phyloP scores from a whole-genome alignment of 306 rosid genomes.

The Acmispon strigosus region DNA sequence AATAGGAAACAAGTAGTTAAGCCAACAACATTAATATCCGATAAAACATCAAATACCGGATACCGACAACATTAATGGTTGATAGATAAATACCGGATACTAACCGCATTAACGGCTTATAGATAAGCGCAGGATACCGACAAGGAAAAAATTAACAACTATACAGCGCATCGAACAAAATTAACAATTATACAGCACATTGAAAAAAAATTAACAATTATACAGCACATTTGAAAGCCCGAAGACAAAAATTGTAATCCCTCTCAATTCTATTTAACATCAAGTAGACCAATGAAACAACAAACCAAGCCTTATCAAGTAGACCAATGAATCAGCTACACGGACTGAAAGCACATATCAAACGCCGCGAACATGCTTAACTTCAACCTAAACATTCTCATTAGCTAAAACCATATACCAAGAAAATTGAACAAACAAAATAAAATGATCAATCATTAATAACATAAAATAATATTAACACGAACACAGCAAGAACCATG shows the following conservation, averaged over 20 bases:
- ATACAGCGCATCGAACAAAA: too few relatives aligned
- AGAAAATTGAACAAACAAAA: neutral
- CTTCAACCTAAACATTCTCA: neutral
- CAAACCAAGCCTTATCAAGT: neutral
- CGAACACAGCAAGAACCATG: neutral
- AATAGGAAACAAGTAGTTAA: too few relatives aligned
- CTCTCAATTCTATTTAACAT: neutral
- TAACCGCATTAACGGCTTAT: too few relatives aligned
- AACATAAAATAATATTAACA: neutral
- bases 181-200: too few relatives aligned
- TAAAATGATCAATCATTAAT: neutral
- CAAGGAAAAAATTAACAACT: too few relatives aligned
- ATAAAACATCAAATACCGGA: too few relatives aligned
- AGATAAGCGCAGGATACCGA: too few relatives aligned
- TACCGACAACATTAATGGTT: too few relatives aligned
- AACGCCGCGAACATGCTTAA: neutral
- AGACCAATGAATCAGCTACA: neutral
- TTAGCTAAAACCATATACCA: neutral
- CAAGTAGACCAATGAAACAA: neutral
- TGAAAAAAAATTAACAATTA: neutral
- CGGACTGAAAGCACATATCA: neutral
- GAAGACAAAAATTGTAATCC: neutral
- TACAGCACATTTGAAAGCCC: neutral
- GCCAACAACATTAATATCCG: too few relatives aligned
- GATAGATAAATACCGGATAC: too few relatives aligned